Evolutionary conservation across 78 protist genomes (phyloP), one percentile per base, ranked within the genome.

Genomic region (Trichosphaerium sp.): DNA sequence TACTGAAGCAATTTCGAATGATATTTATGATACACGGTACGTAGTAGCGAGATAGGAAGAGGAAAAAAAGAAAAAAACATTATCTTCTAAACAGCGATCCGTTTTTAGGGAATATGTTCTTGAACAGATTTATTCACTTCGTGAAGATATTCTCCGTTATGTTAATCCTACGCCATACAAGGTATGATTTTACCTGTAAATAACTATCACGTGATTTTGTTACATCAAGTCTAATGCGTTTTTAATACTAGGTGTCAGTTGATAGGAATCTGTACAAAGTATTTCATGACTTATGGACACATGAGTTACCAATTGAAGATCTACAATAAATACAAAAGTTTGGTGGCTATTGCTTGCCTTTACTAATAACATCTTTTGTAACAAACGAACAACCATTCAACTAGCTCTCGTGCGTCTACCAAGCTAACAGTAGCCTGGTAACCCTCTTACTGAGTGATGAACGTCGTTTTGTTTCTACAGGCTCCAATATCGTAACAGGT

Each of bases 131-230:
- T 23, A 35, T 2, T n/a, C 8, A 14, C 37, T 83, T 38, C 41
- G 93, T 26, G 74, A 62, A 28, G 93, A 88, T 63, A 75, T 67
- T 28, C 63, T 74, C 34, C 65, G 89, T 21, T n/a, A 52, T 21
- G 58, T 73, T 55, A 76, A 80, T 58, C 90, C 89, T 37, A 79
- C 89, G 8, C 87, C 87, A 8, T 84, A 80, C 71, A 83, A 83
- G 57, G 87, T 83, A 10, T 62, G n/a, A n/a, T n/a, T n/a, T n/a
- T n/a, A n/a, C n/a, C n/a, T n/a, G n/a, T n/a, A n/a, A n/a, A n/a
- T n/a, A n/a, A n/a, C n/a, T n/a, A n/a, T n/a, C n/a, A n/a, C n/a
- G n/a, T n/a, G n/a, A n/a, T n/a, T n/a, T n/a, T n/a, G n/a, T n/a
- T n/a, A n/a, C n/a, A n/a, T n/a, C n/a, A n/a, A n/a, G n/a, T n/a